These are phyloP conservation scores for Candida krabiensis DNA, from an alignment of 805 yeast species.

Conservation along the genomic window DNA sequence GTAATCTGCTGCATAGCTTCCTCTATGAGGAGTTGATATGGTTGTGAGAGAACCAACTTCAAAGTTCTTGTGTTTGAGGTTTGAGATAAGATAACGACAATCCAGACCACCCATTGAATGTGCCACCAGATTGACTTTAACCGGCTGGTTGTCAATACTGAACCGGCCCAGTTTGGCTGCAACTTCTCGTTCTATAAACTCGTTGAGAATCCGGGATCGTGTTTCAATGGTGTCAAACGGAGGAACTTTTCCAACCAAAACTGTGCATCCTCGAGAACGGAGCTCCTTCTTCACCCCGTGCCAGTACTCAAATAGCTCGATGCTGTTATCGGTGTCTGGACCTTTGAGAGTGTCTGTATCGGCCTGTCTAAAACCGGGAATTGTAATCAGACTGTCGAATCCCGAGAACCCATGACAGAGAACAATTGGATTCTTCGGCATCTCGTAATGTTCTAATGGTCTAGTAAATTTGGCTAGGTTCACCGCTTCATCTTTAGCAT, in stretches of 20 bases:
- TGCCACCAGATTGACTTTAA: constrained; percentile 72
- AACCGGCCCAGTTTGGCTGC: constrained; percentile 22
- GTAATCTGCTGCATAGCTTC: constrained; percentile 80
- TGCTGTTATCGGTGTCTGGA: constrained; percentile 26
- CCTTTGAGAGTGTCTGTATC: constrained; percentile 8
- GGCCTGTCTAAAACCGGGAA: constrained; percentile 20
- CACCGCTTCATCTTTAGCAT: constrained; percentile 18
- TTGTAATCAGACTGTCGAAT: constrained; percentile 58
- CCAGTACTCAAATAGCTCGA: constrained; percentile 70
- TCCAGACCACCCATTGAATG: constrained; percentile 97
- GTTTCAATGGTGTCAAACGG: constrained; percentile 75
- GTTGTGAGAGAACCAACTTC: constrained; percentile 78
- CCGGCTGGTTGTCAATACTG: constrained; percentile 25
- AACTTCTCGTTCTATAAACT: constrained; percentile 41
- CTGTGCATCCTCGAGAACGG: constrained; percentile 61
- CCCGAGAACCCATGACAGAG: constrained; percentile 89
- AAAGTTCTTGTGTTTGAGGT: constrained; percentile 47
- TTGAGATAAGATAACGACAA: constrained; percentile 69
- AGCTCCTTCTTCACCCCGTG: constrained; percentile 69
- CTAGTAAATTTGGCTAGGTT: constrained; percentile 33
- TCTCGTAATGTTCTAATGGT: constrained; percentile 42
- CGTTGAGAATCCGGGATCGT: constrained; percentile 60
- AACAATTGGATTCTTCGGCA: constrained; percentile 74
- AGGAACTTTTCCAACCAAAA: constrained; percentile 75
- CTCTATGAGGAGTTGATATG: constrained; percentile 84